Conservation (phyloP, 2,329 filamentous ascomycete species). For the Stagonosporopsis vannaccii region DNA sequence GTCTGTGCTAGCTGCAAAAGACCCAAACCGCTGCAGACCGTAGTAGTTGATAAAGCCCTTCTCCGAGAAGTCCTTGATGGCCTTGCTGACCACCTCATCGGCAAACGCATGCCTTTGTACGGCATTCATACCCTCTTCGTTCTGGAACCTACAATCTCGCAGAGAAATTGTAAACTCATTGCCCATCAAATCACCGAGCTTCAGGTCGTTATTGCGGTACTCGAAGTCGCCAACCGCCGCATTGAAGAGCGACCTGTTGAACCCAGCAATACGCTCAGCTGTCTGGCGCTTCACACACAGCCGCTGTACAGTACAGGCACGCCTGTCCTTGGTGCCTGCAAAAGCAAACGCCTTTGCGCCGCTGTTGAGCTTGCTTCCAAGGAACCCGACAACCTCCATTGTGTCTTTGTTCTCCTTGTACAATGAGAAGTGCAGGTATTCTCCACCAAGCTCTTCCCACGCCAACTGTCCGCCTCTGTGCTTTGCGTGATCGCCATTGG, state of each 20-base stretch:
- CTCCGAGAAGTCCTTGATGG: constrained; percentile 71
- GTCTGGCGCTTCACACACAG: constrained; percentile 71
- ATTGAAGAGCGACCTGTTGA: constrained; percentile 69
- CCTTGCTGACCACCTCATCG: constrained; percentile 60
- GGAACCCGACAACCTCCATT: constrained; percentile 84
- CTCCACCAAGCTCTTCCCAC: constrained; percentile 74
- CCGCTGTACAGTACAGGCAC: constrained; percentile 84
- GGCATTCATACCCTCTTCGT: constrained; percentile 44
- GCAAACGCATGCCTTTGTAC: constrained; percentile 56
- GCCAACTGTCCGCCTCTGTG: constrained; percentile 48
- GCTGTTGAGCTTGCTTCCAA: constrained; percentile 76
- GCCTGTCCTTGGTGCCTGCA: constrained; percentile 89
- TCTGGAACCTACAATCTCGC: constrained; percentile 77
- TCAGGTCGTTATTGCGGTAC: constrained; percentile 74
- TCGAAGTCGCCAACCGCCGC: constrained; percentile 79
- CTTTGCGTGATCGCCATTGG: constrained; percentile 30
- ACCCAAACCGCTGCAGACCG: constrained; percentile 95
- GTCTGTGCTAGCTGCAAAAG: constrained; percentile 85
- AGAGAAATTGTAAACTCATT: constrained; percentile 95
- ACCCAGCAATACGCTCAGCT: constrained; percentile 67
- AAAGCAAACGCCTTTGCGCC: constrained; percentile 75
- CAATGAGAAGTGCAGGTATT: constrained; percentile 87
- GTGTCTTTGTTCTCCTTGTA: constrained; percentile 98
- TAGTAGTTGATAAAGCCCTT: constrained; percentile 97
- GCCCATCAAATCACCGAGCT: constrained; percentile 82